Percentiles rank a stretch among this genome's conserved stretches.
Conservation (phyloP, 1,139 yeast species). For the Yarrowia galli region DNA sequence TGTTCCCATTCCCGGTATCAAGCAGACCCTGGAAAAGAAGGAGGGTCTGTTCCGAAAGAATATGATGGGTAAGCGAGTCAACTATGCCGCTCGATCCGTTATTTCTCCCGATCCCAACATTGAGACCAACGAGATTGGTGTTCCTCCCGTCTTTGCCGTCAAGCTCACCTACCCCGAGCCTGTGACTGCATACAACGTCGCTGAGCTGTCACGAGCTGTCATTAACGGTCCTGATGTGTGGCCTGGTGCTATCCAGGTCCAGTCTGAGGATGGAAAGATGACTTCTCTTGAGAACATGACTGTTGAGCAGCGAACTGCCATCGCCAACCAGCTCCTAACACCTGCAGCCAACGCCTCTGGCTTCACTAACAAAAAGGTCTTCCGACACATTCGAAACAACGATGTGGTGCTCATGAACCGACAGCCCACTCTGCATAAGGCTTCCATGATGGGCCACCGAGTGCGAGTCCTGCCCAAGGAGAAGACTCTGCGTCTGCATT, state of each 20-base stretch:
- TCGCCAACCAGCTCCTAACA: constrained; percentile 92
- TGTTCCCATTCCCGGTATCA: constrained; percentile 89
- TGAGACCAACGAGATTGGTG: constrained; percentile 97
- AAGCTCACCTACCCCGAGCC: constrained; percentile 98
- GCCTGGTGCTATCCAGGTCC: constrained; percentile 99
- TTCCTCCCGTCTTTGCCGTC: constrained; percentile 97
- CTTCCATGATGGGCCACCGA: constrained; percentile 99
- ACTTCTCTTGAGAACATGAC: constrained; percentile 89
- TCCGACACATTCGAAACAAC: constrained; percentile 89
- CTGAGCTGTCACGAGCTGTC: constrained; percentile 91
- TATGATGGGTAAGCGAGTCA: constrained; percentile 99
- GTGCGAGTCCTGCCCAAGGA: constrained; percentile 97
- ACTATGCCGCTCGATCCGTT: constrained; percentile 98
- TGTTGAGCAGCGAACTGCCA: constrained; percentile 90
- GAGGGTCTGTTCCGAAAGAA: constrained; percentile 98
- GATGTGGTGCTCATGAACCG: constrained; percentile 98
- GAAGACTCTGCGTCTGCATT: constrained; percentile 93
- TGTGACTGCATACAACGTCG: constrained; percentile 90
- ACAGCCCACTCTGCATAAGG: constrained; percentile 98
- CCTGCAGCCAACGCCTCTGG: constrained; percentile 64
- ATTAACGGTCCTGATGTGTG: constrained; percentile 96
- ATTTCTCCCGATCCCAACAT: constrained; percentile 98
- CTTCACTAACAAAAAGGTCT: constrained; percentile 88
- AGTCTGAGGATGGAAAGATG: constrained; percentile 93
- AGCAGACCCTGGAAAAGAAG: constrained; percentile 97